Evolutionary conservation across 2,329 filamentous ascomycete genomes (phyloP).

Genomic region (Berkeleyomyces basicola): DNA sequence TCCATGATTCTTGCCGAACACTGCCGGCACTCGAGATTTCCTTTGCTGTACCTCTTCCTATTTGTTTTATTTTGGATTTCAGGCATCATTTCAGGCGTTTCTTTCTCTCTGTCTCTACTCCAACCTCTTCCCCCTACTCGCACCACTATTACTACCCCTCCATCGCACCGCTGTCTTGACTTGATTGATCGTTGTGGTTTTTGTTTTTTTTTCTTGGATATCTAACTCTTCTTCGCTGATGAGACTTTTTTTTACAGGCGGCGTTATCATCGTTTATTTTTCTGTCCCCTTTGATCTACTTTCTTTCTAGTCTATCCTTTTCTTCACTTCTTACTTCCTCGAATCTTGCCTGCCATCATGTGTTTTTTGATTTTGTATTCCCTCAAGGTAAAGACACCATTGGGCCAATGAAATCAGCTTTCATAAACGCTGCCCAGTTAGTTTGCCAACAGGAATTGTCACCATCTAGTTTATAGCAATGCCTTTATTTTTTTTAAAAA

Average conservation of each 20-base stretch:
- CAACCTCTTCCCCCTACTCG: neutral
- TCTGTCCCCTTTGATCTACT: conserved; percentile 2
- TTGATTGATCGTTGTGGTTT: conserved; percentile 6
- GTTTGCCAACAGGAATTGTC: neutral
- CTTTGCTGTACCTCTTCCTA: conserved; percentile 13
- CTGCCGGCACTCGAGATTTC: conserved; percentile 2
- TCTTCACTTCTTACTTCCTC: neutral
- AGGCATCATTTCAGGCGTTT: conserved; percentile 14
- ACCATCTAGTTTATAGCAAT: neutral
- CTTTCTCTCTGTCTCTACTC: conserved; percentile 3
- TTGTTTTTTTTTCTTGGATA: conserved; percentile 12
- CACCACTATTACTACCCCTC: neutral
- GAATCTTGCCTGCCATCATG: neutral
- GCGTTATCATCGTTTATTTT: conserved; percentile 10
- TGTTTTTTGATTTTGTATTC: neutral
- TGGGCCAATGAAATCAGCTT: neutral
- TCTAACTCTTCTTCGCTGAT: conserved; percentile 6
- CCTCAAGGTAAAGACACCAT: neutral
- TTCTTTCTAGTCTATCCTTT: conserved; percentile 9
- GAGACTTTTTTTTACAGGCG: conserved; percentile 12
- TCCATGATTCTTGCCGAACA: conserved; percentile 8
- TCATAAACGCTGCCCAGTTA: neutral
- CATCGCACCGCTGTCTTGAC: neutral
- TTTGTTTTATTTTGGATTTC: conserved; percentile 7
- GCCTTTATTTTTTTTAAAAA: neutral